Percentiles rank a stretch among this genome's conserved stretches.
Conservation (phyloP, 805 yeast genomes). For the Saccharomycopsis selenospora region DNA sequence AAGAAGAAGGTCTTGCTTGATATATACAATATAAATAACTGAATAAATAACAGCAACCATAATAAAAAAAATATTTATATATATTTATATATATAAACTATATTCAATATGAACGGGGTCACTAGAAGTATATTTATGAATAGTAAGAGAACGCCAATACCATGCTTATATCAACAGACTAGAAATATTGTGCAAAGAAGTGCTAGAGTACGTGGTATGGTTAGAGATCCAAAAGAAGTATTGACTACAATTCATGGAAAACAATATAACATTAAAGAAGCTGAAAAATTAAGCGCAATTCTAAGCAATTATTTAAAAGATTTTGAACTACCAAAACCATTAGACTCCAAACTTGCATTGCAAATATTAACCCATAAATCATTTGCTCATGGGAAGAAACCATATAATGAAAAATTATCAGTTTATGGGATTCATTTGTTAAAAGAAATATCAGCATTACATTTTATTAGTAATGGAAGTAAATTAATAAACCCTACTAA, state of each 20-base stretch:
- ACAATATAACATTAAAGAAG: constrained; percentile 44
- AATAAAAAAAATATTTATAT: too few relatives aligned
- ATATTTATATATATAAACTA: too few relatives aligned
- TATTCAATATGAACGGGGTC: constrained; percentile 2
- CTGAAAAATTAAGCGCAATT: constrained; percentile 41
- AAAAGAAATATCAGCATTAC: constrained; percentile 41
- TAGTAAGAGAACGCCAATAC: not conserved
- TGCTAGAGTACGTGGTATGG: constrained; percentile 60
- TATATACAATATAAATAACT: too few relatives aligned
- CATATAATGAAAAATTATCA: constrained; percentile 81
- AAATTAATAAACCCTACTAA: not conserved
- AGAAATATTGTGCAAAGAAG: constrained; percentile 30
- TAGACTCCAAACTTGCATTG: constrained; percentile 46
- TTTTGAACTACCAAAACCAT: constrained; percentile 2
- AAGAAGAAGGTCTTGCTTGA: too few relatives aligned
- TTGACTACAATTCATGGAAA: constrained; percentile 23
- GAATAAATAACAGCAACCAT: too few relatives aligned
- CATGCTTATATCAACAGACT: constrained; percentile 2
- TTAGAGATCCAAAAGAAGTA: constrained; percentile 60
- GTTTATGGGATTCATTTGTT: constrained; percentile 62
- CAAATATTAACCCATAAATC: constrained; percentile 92
- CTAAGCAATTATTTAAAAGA: constrained; percentile 44
- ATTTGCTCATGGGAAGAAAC: constrained; percentile 84
- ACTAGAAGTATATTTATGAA: not conserved
- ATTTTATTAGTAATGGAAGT: constrained; percentile 27